Conservation (phyloP, 805 yeast genomes). For the Candida caryicola region DNA sequence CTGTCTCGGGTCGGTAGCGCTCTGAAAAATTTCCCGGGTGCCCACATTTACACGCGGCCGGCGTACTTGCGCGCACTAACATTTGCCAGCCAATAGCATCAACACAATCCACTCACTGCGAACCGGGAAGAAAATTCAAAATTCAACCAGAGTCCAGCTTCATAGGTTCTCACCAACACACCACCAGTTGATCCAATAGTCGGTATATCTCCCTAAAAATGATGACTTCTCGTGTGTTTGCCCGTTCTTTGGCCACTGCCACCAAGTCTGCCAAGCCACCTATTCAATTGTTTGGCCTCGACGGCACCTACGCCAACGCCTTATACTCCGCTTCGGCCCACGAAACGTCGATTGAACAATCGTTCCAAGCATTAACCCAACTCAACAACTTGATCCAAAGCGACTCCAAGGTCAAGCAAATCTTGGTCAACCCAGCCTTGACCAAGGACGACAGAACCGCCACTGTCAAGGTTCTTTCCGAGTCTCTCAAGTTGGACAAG, state of each 20-base stretch:
- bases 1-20: not conserved
- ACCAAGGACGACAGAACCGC: slow-evolving; percentile 68
- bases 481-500: slow-evolving; percentile 54
- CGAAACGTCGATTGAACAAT: slow-evolving; percentile 69
- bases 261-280: slow-evolving; percentile 73
- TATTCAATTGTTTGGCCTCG: slow-evolving; percentile 89
- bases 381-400: slow-evolving; percentile 52
- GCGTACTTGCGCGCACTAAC: not conserved
- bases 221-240: slow-evolving; percentile 46
- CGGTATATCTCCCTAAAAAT: not conserved
- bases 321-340: slow-evolving; percentile 88
- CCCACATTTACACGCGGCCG: not conserved
- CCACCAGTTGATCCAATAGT: not conserved
- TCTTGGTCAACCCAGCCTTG: slow-evolving; percentile 80
- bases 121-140: not conserved
- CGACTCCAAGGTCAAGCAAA: slow-evolving; percentile 62
- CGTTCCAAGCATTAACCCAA: slow-evolving; percentile 61
- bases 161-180: too few relatives aligned
- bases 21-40: not conserved
- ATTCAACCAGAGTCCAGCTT: too few relatives aligned
- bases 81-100: not conserved
- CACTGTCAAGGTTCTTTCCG: slow-evolving; percentile 60
- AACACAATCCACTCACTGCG: not conserved
- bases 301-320: slow-evolving; percentile 96
- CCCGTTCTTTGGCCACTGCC: slow-evolving; percentile 69